A percentile compares a stretch with the other conserved stretches of the same genome.
phyloP scores from a whole-genome alignment of 768 basidiomycete genomes.

The Kwoniella sp. region DNA sequence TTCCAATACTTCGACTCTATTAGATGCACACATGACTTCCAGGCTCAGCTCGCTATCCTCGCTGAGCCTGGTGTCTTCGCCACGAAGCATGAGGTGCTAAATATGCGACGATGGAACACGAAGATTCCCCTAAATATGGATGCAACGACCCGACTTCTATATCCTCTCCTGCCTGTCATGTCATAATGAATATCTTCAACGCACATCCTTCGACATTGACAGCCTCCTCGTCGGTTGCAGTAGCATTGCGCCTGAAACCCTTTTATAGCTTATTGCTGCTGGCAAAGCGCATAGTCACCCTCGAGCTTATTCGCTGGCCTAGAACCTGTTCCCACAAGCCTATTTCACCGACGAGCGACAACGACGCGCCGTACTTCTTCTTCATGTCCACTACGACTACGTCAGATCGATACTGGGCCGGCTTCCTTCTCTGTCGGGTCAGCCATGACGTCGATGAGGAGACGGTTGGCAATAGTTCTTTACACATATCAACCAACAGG shows the following conservation, averaged over 20 bases:
- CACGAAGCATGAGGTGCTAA: slow-evolving; percentile 26
- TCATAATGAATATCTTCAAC: slow-evolving; percentile 31
- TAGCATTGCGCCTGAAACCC: slow-evolving; percentile 21
- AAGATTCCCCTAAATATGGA: slow-evolving; percentile 28
- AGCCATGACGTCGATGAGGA: slow-evolving; percentile 11
- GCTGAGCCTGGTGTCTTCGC: slow-evolving; percentile 28
- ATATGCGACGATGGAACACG: slow-evolving; percentile 30
- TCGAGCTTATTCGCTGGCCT: slow-evolving; percentile 2
- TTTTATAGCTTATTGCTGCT: slow-evolving; percentile 21
- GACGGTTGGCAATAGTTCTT: not conserved
- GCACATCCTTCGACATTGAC: slow-evolving; percentile 25
- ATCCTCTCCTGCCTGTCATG: slow-evolving; percentile 28
- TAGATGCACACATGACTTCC: slow-evolving; percentile 24
- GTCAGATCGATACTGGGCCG: slow-evolving; percentile 11
- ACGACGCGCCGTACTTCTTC: slow-evolving; percentile 9
- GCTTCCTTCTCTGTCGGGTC: slow-evolving; percentile 12
- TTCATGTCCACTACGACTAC: slow-evolving; percentile 7
- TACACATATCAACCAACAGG: slow-evolving; percentile 1
- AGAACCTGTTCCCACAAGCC: slow-evolving; percentile 6
- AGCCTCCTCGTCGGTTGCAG: slow-evolving; percentile 28
- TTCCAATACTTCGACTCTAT: slow-evolving; percentile 29
- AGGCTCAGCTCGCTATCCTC: slow-evolving; percentile 28
- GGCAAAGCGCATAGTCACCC: slow-evolving; percentile 12
- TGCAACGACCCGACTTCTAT: slow-evolving; percentile 13
- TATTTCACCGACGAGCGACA: slow-evolving; percentile 4